Evolutionary conservation across 208 protist genomes (phyloP), one percentile per base, ranked within the genome.

Genomic region (Leishmania gerbilli): DNA sequence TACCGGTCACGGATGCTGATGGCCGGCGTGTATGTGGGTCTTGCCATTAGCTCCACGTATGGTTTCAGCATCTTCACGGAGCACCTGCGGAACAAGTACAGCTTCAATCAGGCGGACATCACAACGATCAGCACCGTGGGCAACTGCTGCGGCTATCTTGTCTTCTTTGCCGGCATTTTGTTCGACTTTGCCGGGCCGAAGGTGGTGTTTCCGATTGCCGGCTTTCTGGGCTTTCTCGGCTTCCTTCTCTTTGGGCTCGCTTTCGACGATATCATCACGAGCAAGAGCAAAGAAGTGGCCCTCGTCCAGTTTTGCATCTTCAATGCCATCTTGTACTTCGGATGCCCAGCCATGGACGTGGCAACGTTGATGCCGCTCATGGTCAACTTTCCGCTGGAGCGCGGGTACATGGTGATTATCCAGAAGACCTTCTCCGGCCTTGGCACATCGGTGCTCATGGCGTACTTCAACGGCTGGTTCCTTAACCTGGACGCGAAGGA

Each of bases 61-160:
- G 90, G 88, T 40, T 96, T 96, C 84, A 93, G 87, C 74, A 82
- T 95, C 81, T 94, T 96, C 67, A 90, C 90, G 7, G 87, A 91
- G 56, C 67, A 89, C 65, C 84, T 96, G 56, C 76, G 78, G 56
- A n/a, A 51, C 8, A 87, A 90, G 71, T 95, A 95, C 80, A 62
- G 71, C 45, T 93, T 95, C 71, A 87, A 86, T 53, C 91, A 95
- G 60, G 74, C 72, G 40, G 90, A 95, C 67, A 95, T 96, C 85
- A 96, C 90, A 27, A 96, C 89, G 45, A 95, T 96, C 89, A 95
- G 90, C 67, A 96, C 93, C 8, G 90, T 93, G 2, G 93, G 90
- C 13, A 95, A 93, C 85, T 92, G 88, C 72, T 62, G 89, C 60
- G 82, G 82, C 55, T 95, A 93, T 84, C 85, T 89, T 37, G 84